Evolutionary conservation across 371 early-diverging fungal species (phyloP), one percentile per base, ranked within the genome.

Genomic region (Lichtheimia ornata): DNA sequence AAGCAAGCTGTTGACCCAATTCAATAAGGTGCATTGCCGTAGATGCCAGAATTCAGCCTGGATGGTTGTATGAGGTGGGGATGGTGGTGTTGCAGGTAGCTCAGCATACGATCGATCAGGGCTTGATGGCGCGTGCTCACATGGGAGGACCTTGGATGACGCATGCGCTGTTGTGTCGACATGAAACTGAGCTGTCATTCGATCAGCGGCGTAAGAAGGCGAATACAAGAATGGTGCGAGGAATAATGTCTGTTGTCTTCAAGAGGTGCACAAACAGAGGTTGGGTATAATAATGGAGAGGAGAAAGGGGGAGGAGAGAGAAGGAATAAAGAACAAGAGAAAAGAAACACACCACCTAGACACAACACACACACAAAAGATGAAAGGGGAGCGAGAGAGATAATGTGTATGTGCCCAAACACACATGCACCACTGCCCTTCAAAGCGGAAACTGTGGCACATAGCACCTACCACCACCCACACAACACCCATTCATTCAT

Each of bases 121-220:
- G 18, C 54, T 50, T 42, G 64, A 58, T 56, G 59, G 60, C 30
- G 66, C 44, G 44, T 50, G 50, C n/a, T 53, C 24, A 27, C 53
- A 12, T 5, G 42, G 42, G 14, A 42, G 50, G 17, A 58, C 40
- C 35, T 58, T 57, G 17, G 66, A 40, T 43, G 57, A 58, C 20
- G 58, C 42, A 53, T 58, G 47, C 18, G 58, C 14, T 12, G 50
- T 43, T 49, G 66, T 47, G 59, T 65, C 61, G 56, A 66, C 49
- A 49, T 61, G 58, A 51, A 66, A 25, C 58, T 62, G 52, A 24
- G 66, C 53, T 40, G 57, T 45, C 66, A 66, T 64, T n/a, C 28
- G 47, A 40, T 47, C 47, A 47, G 47, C 47, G 11, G 47, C 18
- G 47, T 18, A 47, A 5, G 22, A n/a, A 43, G 44, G 5, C 18